Evolutionary conservation across 306 rosid species (phyloP), one percentile per base, ranked within the genome.

Genomic region (Crataegus laevigata): DNA sequence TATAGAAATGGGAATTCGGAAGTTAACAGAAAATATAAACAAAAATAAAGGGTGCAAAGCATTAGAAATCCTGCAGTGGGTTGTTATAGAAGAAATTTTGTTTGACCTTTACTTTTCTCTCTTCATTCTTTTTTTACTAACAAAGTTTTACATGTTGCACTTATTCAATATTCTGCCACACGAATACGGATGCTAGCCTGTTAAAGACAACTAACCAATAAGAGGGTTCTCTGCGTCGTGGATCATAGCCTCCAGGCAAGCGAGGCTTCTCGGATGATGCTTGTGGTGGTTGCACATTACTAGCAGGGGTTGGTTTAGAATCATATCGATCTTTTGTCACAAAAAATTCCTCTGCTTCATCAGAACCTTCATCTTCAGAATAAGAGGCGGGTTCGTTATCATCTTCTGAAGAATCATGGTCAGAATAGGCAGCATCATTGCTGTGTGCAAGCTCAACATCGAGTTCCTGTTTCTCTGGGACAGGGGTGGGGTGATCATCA

Each of bases 241-340:
- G 96, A 81, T 92, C 82, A 68, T 92, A 94, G 67, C 92, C 99
- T 82, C 96, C 96, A 69, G 92, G 99, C 75, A 89, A 82, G 70
- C 52, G 42, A 75, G 85, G 80, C 72, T 70, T 84, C 74, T 82
- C 82, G 65, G 85, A 70, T 62, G 89, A 72, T 60, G 50, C 75
- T 50, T 81, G 81, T 58, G 81, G 80, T 64, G 80, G 78, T 74
- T 54, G 83, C 62, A 9, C 79, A 29, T 81, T 83, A 78, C 66
- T 50, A 69, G 57, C 73, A 67, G 88, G 73, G 26, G 45, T 66
- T 8, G 76, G 22, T 71, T 81, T 80, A 26, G 82, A 66, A 25
- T 50, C 73, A 11, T 58, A 71, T 68, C 63, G 22, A 72, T 85
- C 91, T 63, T 86, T 72, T 65, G 74, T 81, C 75, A 84, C 70